Evolutionary conservation across 176 grass and related monocot genomes (phyloP).

Genomic region (Musa troglodytarum): DNA sequence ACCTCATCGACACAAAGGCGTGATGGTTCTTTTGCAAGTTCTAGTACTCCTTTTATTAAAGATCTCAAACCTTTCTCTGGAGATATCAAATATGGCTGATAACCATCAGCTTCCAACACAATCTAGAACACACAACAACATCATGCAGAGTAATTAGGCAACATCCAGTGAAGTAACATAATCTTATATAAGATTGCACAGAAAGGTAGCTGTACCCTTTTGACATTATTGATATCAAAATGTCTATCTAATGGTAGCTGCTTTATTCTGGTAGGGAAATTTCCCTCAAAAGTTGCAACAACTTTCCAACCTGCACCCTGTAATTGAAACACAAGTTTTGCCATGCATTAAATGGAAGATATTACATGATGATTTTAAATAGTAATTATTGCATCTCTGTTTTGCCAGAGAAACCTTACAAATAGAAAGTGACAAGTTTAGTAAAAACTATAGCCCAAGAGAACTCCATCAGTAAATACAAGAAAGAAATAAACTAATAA

Average conservation of each 20-base stretch:
- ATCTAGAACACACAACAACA: conserved; percentile 32
- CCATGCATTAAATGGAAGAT: neutral
- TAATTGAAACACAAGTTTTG: neutral
- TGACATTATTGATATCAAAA: conserved; percentile 96
- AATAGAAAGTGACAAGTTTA: neutral
- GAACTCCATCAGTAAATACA: neutral
- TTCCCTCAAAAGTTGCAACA: conserved; percentile 76
- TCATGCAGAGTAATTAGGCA: neutral
- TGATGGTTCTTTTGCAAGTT: conserved; percentile 79
- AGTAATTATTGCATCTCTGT: neutral
- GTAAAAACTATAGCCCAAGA: neutral
- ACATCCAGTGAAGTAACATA: neutral
- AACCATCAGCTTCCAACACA: conserved; percentile 86
- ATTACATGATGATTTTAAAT: neutral
- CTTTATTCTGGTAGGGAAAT: conserved; percentile 74
- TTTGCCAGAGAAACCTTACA: neutral
- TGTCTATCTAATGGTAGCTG: conserved; percentile 67
- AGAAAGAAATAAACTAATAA: neutral
- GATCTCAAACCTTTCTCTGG: conserved; percentile 73
- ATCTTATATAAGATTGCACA: neutral
- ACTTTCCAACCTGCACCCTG: conserved; percentile 77
- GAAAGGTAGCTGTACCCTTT: conserved; percentile 48
- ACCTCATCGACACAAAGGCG: conserved; percentile 83
- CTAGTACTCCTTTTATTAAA: conserved; percentile 70
- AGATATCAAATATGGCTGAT: conserved; percentile 81